A percentile compares a stretch with the other conserved stretches of the same genome.
phyloP scores from a whole-genome alignment of 208 protist species.

The Angomonas ambiguus region DNA sequence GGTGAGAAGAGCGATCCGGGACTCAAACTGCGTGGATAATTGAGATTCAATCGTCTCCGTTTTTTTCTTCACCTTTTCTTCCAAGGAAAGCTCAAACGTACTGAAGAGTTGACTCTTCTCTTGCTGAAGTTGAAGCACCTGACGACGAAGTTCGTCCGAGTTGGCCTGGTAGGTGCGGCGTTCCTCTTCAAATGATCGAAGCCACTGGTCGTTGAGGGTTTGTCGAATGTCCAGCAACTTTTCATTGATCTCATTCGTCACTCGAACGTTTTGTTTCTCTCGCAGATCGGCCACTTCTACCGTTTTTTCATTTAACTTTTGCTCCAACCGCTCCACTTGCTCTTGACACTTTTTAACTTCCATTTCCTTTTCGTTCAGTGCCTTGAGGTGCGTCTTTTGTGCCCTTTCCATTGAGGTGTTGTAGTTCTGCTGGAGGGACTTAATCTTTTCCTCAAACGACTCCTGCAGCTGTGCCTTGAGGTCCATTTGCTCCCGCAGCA shows the following conservation, averaged over 20 bases:
- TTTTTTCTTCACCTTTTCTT: slow-evolving; percentile 1
- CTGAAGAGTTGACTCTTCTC: slow-evolving; percentile 1
- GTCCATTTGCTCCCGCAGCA: background rate
- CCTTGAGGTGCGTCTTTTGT: background rate
- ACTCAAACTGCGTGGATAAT: background rate
- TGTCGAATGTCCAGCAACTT: background rate
- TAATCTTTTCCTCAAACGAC: background rate
- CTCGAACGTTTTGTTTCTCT: background rate
- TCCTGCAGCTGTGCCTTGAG: background rate
- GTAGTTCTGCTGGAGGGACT: background rate
- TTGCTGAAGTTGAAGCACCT: background rate
- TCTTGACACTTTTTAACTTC: background rate
- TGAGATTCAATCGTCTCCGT: background rate
- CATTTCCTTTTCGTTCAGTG: background rate
- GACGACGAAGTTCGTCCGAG: background rate
- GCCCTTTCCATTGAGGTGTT: background rate
- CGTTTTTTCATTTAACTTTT: background rate
- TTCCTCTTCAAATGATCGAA: background rate
- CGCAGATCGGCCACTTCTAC: background rate
- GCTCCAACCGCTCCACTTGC: background rate
- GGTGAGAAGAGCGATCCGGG: background rate
- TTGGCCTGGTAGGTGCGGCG: background rate
- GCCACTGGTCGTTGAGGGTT: background rate
- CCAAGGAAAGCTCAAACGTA: background rate
- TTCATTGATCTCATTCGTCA: background rate